A percentile compares a stretch with the other conserved stretches of the same genome.
phyloP scores from a whole-genome alignment of 306 rosid species.

The Calophaca sinica region DNA sequence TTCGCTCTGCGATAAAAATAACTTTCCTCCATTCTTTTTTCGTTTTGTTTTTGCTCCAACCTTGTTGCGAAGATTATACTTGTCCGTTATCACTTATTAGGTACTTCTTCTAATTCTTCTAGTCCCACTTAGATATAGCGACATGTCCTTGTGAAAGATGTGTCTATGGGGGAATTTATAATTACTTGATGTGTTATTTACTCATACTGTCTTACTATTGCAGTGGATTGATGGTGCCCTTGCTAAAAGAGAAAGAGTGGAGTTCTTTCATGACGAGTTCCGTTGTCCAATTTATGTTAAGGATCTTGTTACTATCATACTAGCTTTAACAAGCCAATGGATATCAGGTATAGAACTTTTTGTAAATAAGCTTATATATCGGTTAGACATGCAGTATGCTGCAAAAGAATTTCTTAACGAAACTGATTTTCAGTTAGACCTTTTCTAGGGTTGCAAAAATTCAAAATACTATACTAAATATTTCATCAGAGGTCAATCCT shows the following conservation, averaged over 20 bases:
- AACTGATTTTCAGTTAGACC: conserved; percentile 6
- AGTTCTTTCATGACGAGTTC: conserved; percentile 87
- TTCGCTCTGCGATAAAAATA: background rate
- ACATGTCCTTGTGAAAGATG: conserved; percentile 26
- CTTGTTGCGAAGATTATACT: background rate
- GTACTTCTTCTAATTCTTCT: conserved; percentile 31
- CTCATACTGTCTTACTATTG: conserved; percentile 45
- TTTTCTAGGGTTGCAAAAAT: conserved; percentile 29
- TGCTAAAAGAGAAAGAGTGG: conserved; percentile 63
- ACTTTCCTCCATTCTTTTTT: background rate
- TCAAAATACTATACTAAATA: conserved; percentile 14
- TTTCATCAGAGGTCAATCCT: background rate
- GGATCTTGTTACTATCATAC: conserved; percentile 70
- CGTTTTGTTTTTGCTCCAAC: conserved; percentile 30
- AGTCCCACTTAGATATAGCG: conserved; percentile 16
- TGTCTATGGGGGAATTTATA: conserved; percentile 28
- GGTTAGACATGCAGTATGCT: background rate
- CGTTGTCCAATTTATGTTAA: conserved; percentile 89
- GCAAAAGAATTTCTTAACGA: background rate
- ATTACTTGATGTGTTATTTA: conserved; percentile 36
- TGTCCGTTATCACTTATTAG: conserved; percentile 19
- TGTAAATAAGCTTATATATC: conserved; percentile 12
- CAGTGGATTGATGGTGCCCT: conserved; percentile 89
- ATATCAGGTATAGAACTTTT: conserved; percentile 66
- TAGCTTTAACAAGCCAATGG: conserved; percentile 71